Evolutionary conservation across 2,329 filamentous ascomycete species (phyloP).

Genomic region (Chaetomiaceae sp.): DNA sequence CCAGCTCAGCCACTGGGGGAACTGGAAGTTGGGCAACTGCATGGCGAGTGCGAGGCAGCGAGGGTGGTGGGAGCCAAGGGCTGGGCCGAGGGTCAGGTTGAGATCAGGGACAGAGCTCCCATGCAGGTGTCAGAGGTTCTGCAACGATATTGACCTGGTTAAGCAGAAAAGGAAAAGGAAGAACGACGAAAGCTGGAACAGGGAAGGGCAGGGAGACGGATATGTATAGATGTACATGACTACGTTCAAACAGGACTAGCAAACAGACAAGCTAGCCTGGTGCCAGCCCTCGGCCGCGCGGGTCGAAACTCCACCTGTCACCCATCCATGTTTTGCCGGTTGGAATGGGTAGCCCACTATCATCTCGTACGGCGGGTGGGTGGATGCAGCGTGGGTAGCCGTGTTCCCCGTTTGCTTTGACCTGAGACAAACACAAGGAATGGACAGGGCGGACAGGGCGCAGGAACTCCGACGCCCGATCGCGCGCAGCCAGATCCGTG

Average conservation of each 20-base stretch:
- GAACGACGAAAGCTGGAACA: no score
- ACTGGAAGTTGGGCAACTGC: slow-evolving; percentile 22
- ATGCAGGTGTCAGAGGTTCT: neutral
- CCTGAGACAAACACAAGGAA: neutral
- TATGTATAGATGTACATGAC: no score
- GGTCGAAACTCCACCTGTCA: neutral
- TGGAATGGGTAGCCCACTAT: neutral
- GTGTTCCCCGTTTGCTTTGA: slow-evolving; percentile 6
- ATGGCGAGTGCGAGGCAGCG: slow-evolving; percentile 26
- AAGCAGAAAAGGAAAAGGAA: neutral
- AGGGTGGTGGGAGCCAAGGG: neutral
- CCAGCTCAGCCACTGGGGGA: slow-evolving; percentile 38
- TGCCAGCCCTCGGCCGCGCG: neutral
- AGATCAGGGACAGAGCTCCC: neutral
- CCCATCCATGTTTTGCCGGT: neutral
- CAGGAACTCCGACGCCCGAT: neutral
- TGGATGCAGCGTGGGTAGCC: neutral
- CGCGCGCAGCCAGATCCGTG: slow-evolving; percentile 2
- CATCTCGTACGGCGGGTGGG: neutral
- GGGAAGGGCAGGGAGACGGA: no score
- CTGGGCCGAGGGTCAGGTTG: neutral
- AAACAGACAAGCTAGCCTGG: no score
- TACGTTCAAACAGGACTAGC: no score
- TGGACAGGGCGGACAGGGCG: no score
- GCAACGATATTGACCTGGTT: neutral